A percentile compares a stretch with the other conserved stretches of the same genome.
Evolutionary conservation across 352 stramenopile species (phyloP).

Genomic region (Globisporangium acanthophoron): DNA sequence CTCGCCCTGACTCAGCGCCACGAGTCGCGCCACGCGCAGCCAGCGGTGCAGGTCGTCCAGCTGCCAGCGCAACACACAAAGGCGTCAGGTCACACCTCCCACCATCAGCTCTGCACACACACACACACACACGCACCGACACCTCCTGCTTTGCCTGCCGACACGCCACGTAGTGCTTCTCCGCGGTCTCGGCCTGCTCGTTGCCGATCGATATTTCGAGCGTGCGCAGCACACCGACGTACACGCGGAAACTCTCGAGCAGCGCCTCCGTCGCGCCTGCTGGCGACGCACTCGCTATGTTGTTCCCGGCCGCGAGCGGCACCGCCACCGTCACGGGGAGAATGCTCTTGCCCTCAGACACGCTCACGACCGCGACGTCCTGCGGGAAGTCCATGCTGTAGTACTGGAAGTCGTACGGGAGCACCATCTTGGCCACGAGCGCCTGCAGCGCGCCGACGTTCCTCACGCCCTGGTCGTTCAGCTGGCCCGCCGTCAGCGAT

Average conservation of each 20-base stretch:
- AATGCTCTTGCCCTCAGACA: slow-evolving; percentile 74
- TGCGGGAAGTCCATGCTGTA: slow-evolving; percentile 84
- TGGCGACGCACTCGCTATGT: neutral
- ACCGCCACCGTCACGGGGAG: slow-evolving; percentile 56
- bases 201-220: slow-evolving; percentile 59
- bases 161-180: slow-evolving; percentile 75
- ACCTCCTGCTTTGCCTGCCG: slow-evolving; percentile 67
- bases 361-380: slow-evolving; percentile 54
- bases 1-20: slow-evolving; percentile 60
- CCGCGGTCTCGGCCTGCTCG: slow-evolving; percentile 65
- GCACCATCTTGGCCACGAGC: slow-evolving; percentile 67
- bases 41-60: slow-evolving; percentile 74
- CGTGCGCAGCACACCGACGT: slow-evolving; percentile 48
- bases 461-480: slow-evolving; percentile 68
- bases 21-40: slow-evolving; percentile 62
- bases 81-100: neutral
- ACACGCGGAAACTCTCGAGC: slow-evolving; percentile 65
- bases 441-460: slow-evolving; percentile 69
- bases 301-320: slow-evolving; percentile 12
- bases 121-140: slow-evolving; percentile 33
- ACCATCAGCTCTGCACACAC: neutral
- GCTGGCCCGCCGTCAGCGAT: slow-evolving; percentile 45
- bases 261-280: slow-evolving; percentile 12
- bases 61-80: slow-evolving; percentile 20
- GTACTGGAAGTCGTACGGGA: slow-evolving; percentile 82